A percentile compares a stretch with the other conserved stretches of the same genome.
These are phyloP conservation scores for Stromatinia cepivora DNA, from an alignment of 2,329 filamentous ascomycete species.

Conservation along the genomic window DNA sequence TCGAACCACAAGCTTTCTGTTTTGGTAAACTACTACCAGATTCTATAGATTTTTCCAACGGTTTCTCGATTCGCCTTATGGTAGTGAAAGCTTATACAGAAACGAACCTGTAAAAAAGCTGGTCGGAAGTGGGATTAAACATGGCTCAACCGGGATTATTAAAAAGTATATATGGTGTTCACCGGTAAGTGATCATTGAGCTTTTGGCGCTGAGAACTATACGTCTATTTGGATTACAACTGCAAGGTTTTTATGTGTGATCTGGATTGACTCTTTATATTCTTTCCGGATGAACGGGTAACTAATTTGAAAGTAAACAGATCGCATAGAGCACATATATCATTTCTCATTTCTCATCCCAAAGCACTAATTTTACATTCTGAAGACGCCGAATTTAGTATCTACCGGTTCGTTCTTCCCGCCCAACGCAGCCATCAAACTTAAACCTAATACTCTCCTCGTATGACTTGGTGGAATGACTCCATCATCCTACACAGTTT, in stretches of 20 bases:
- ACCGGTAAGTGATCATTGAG: not conserved
- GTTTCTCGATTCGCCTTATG: not conserved
- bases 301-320: not conserved
- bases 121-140: not conserved
- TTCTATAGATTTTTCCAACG: fast-evolving
- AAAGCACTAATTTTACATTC: slow-evolving; percentile 59
- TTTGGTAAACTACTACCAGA: not conserved
- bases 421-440: slow-evolving; percentile 69
- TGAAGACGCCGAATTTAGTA: slow-evolving; percentile 77
- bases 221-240: not conserved
- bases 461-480: slow-evolving; percentile 79
- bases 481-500: slow-evolving; percentile 63
- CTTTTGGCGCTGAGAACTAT: not conserved
- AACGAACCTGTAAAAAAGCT: not conserved
- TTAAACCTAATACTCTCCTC: slow-evolving; percentile 68
- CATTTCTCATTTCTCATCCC: not conserved
- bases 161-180: not conserved
- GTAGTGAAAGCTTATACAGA: not conserved
- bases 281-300: too few species aligned
- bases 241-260: not conserved
- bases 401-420: slow-evolving; percentile 63
- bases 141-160: not conserved
- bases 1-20: not conserved
- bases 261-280: not conserved
- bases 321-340: not conserved